Evolutionary conservation across 148 eudicot genomes (phyloP), one percentile per base, ranked within the genome.

Genomic region (Arctostaphylos glauca): DNA sequence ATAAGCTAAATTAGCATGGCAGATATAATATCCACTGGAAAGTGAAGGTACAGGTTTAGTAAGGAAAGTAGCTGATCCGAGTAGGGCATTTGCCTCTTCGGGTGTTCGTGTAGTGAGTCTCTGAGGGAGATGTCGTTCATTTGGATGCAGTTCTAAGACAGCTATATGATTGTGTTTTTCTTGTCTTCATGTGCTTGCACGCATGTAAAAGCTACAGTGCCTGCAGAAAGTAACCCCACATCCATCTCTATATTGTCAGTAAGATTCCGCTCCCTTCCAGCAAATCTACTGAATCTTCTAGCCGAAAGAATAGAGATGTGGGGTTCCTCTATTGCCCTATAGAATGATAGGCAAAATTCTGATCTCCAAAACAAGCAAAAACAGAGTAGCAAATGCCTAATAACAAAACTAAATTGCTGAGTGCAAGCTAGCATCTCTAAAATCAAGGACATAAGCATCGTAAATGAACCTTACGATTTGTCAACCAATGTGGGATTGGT

Each of bases 1-100:
- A 81, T 86, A 82, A 89, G 88, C 88, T 86, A 89, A 92, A 92
- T 12, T 49, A 16, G 43, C 21, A 58, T 31, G 7, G 16, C 5
- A 52, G 54, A 52, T 52, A 52, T 52, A 8, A 52, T 52, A 52
- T 52, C 14, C 54, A 52, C 10, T 52, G 54, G 10, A 52, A 2
- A 52, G 54, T 52, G 12, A 52, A 52, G 2, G 14, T 52, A 54
- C 56, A 54, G 56, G 56, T 15, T 54, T 54, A 54, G 56, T 10
- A 54, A 25, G 7, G 44, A 16, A 66, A 25, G 44, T 43, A 31
- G 71, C 71, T 31, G 44, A 66, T 66, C 5, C 9, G 41, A 64
- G 43, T 64, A 25, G 70, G 43, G 70, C 70, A 64, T 64, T 9
- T n/a, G 67, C 10, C 67, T 21, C 38, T 21, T 62, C n/a, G 31